Base-by-base conservation (phyloP, 441 rosid genomes). In the Populus trichocarpa region DNA sequence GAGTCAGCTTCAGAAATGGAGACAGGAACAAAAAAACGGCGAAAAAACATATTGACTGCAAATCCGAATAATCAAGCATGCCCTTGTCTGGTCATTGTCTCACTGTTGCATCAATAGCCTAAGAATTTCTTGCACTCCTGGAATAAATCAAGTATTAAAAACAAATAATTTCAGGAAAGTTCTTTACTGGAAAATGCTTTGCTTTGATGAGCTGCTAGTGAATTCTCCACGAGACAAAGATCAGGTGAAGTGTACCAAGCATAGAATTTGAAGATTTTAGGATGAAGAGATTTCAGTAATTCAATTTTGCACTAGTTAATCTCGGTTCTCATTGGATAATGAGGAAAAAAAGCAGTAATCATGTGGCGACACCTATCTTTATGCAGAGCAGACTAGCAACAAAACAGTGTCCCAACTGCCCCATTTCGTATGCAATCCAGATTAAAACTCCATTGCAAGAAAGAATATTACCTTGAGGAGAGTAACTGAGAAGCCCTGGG, bases 81-180 rank as follows among this genome's bases (percentile, higher is more conserved):
- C 64, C 30, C 13, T 36, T 25, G 67, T 30, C 79, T 50, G 26
- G 66, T 75, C 59, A 26, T 59, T 67, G 50, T 69, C 38, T 36
- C 50, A 30, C 53, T 13, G 20, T 76, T 67, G 38, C 69, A n/a
- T 65, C 28, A 33, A 40, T 74, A 13, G 53, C 79, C 77, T 81
- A 83, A 32, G 35, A 71, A 71, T 83, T 86, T 81, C 89, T 81
- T 5, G 68, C 78, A 57, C 73, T 81, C 86, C 89, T 86, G 86
- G 28, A 78, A 72, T 3, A 38, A 32, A 25, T 13, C 53, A 23
- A 28, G 61, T 14, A 32, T 25, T 75, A 33, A 14, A 22, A 61
- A n/a, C 63, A 71, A 53, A 14, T 28, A 35, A 33, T 22, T 32
- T 14, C 70, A 69, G 8, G 20, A 20, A 20, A 22, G 46, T 32